A percentile compares a stretch with the other conserved stretches of the same genome.
Evolutionary conservation across 2,329 filamentous ascomycete genomes (phyloP).

Genomic region (Fusarium piperis): DNA sequence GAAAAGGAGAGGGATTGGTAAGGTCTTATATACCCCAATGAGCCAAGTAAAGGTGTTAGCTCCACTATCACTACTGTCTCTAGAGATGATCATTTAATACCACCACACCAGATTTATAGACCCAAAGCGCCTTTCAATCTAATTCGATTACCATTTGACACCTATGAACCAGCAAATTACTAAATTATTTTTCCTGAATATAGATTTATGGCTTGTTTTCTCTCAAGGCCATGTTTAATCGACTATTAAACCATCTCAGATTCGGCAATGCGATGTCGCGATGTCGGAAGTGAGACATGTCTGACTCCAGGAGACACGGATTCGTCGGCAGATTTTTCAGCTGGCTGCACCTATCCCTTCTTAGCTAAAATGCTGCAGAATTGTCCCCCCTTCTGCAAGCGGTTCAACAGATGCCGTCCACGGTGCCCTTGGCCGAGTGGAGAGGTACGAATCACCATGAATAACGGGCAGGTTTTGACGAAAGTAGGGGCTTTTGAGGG

Average conservation of each 20-base stretch:
- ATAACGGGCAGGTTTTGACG: neutral
- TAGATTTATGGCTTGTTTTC: neutral
- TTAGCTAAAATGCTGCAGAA: neutral
- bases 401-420: neutral
- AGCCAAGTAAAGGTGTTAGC: neutral
- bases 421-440: neutral
- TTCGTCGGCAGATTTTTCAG: neutral
- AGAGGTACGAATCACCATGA: neutral
- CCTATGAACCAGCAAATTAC: no score
- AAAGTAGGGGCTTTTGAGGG: neutral
- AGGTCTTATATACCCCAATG: neutral
- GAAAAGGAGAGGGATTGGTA: neutral
- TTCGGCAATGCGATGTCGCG: neutral
- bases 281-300: neutral
- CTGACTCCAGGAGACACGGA: neutral
- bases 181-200: no score
- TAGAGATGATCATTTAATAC: accelerated
- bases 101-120: accelerated
- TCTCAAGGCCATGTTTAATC: neutral
- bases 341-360: neutral
- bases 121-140: neutral
- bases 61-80: neutral
- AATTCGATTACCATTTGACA: neutral
- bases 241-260: neutral
- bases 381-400: neutral